phyloP scores from a whole-genome alignment of 1,284 basidiomycete species.

The Phylloporus sp. region DNA sequence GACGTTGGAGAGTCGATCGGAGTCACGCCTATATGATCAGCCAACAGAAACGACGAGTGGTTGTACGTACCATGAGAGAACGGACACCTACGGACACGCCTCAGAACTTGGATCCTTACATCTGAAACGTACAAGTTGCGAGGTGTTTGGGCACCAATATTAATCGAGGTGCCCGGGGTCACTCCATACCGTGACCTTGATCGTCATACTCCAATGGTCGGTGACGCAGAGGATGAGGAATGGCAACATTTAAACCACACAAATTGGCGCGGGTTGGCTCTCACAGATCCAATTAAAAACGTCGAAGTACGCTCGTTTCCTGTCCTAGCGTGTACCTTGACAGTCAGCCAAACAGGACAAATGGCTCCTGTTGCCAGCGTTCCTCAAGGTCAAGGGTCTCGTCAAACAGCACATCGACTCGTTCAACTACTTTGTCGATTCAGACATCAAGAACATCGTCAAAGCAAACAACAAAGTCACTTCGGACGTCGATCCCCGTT shows the following conservation, averaged over 20 bases:
- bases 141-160: too few species aligned
- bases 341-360: slow-evolving; percentile 73
- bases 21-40: neutral
- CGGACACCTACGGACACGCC: too few species aligned
- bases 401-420: slow-evolving; percentile 99
- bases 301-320: slow-evolving; percentile 58
- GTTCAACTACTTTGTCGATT: slow-evolving; percentile 99
- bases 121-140: too few species aligned
- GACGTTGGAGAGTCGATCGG: neutral
- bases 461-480: slow-evolving; percentile 92
- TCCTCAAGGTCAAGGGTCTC: slow-evolving; percentile 95
- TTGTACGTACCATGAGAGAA: neutral
- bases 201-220: neutral
- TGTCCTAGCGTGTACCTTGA: neutral
- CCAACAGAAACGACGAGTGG: neutral
- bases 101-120: too few species aligned
- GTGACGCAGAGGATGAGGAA: slow-evolving; percentile 45
- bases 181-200: neutral
- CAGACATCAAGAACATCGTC: slow-evolving; percentile 96
- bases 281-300: slow-evolving; percentile 79
- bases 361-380: slow-evolving; percentile 95
- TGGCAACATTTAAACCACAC: slow-evolving; percentile 64
- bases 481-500: slow-evolving; percentile 96
- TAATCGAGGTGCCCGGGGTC: slow-evolving; percentile 9
- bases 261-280: slow-evolving; percentile 72